Evolutionary conservation across 1,139 yeast species (phyloP).

Genomic region (Candida tropicalis): DNA sequence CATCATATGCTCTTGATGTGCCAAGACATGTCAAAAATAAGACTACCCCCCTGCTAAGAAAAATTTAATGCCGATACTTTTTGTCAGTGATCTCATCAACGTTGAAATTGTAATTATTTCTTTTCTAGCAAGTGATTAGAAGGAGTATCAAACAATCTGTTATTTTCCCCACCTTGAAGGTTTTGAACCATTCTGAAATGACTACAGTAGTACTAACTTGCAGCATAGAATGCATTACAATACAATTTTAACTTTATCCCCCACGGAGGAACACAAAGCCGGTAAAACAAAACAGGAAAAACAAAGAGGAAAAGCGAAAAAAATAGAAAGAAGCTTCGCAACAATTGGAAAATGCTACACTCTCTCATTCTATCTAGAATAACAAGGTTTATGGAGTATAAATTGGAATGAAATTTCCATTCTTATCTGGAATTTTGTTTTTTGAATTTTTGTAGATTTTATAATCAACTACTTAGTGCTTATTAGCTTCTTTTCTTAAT

Average conservation of each 20-base stretch:
- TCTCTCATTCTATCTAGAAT: too few relatives aligned
- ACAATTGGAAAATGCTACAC: too few relatives aligned
- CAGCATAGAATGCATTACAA: not conserved
- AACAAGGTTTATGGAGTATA: not conserved
- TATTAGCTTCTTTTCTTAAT: not conserved
- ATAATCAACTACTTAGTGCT: too few relatives aligned
- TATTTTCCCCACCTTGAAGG: not conserved
- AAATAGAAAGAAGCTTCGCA: not conserved
- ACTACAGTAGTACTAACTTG: not conserved
- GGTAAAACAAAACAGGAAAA: not conserved
- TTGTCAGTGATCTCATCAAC: too few relatives aligned
- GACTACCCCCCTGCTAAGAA: too few relatives aligned
- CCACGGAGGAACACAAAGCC: conserved; percentile 2
- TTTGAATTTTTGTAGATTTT: too few relatives aligned
- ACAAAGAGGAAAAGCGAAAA: not conserved
- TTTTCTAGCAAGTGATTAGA: too few relatives aligned
- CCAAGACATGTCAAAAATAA: too few relatives aligned
- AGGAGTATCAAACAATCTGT: not conserved
- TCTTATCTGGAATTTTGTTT: too few relatives aligned
- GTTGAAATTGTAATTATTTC: too few relatives aligned
- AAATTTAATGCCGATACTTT: too few relatives aligned
- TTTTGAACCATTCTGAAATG: not conserved
- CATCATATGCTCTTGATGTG: too few relatives aligned
- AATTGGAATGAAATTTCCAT: not conserved
- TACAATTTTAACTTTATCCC: not conserved